These are phyloP conservation scores for Cordyceps tenuipes DNA, from an alignment of 2,329 filamentous ascomycete genomes.

Conservation along the genomic window DNA sequence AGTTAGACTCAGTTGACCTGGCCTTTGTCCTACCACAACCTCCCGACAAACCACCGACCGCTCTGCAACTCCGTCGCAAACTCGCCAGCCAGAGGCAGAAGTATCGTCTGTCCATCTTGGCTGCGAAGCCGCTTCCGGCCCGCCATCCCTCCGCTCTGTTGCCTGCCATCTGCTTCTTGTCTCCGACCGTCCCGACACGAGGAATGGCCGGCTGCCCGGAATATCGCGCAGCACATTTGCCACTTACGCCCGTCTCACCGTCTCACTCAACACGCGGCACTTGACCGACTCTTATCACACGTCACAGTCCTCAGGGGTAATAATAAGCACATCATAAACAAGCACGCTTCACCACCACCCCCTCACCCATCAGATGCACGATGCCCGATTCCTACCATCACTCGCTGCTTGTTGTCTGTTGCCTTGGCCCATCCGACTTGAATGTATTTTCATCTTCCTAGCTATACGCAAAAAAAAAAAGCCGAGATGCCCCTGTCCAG, in stretches of 20 bases:
- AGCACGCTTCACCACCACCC: not conserved
- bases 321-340: not conserved
- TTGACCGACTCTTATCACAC: not conserved
- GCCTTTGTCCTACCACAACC: too few relatives aligned
- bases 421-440: not conserved
- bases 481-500: not conserved
- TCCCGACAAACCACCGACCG: too few relatives aligned
- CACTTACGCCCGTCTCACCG: constrained; percentile 5
- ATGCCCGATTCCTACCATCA: not conserved
- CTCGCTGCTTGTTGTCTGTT: not conserved
- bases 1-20: not conserved
- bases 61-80: too few relatives aligned
- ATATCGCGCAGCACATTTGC: constrained; percentile 5
- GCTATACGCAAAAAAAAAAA: constrained; percentile 1
- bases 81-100: too few relatives aligned
- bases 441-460: constrained; percentile 4
- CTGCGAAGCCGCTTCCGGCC: too few relatives aligned
- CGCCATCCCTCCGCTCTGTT: not conserved
- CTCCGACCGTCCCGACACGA: not conserved
- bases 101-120: too few relatives aligned
- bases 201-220: not conserved
- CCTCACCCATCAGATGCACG: too few relatives aligned
- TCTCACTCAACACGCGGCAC: not conserved
- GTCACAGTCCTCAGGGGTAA: constrained; percentile 10
- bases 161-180: not conserved